Evolutionary conservation across 768 basidiomycete species (phyloP).

Genomic region (Rhodotorula taiwanensis): DNA sequence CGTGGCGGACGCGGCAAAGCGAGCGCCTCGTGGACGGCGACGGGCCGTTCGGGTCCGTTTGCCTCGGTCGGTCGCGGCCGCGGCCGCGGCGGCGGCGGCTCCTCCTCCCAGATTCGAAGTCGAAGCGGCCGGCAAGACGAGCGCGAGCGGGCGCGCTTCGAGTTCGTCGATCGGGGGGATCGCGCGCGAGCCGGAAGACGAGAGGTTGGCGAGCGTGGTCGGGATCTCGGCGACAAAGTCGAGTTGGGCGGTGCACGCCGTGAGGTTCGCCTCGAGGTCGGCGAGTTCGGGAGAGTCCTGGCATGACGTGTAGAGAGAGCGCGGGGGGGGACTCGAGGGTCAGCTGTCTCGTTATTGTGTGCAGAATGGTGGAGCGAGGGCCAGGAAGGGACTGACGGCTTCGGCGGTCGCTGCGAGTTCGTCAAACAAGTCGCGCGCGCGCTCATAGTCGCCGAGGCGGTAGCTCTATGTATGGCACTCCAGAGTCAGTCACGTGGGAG

Average conservation of each 20-base stretch:
- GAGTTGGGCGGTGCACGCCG: slow-evolving; percentile 42
- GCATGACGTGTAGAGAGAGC: neutral
- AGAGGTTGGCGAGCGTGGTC: slow-evolving; percentile 14
- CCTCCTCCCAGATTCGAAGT: neutral
- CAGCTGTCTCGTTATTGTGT: no score
- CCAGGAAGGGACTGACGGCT: slow-evolving; percentile 41
- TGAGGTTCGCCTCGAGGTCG: slow-evolving; percentile 46
- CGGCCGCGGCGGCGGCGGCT: neutral
- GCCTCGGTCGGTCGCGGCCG: no score
- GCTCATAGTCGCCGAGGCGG: slow-evolving; percentile 44
- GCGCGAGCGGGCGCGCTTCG: slow-evolving; percentile 39
- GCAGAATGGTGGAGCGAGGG: no score
- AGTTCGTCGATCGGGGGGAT: slow-evolving; percentile 33
- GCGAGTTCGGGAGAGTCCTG: slow-evolving; percentile 47
- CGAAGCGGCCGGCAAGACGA: slow-evolving; percentile 27
- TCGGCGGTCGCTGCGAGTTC: slow-evolving; percentile 44
- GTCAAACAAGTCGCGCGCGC: slow-evolving; percentile 45
- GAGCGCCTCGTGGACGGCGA: slow-evolving; percentile 31
- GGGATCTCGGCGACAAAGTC: slow-evolving; percentile 42
- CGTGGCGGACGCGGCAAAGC: neutral
- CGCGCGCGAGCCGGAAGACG: neutral
- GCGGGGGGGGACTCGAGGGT: no score
- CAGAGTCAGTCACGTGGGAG: neutral
- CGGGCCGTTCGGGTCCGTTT: slow-evolving; percentile 2
- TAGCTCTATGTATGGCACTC: slow-evolving; percentile 41